Base-by-base conservation (phyloP, 257 asterid species). In the Paraleonurus japonicus region DNA sequence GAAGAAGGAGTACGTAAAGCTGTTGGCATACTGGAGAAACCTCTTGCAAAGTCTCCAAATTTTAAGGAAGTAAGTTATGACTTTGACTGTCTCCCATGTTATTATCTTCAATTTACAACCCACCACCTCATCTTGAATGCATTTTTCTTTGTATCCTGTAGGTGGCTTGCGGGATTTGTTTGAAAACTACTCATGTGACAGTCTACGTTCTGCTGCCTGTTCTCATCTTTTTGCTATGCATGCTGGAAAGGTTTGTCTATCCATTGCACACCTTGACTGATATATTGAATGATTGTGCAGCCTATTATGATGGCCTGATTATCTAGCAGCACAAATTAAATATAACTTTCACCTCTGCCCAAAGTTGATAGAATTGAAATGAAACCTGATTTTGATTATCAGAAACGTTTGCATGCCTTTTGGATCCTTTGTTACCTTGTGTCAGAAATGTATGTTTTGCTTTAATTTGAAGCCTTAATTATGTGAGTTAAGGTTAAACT, bases 161-260 rank as follows among this genome's bases (percentile, higher is more conserved):
- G 97, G 81, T 88, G 70, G 75, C 80, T 26, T 92, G 97, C 58
- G 92, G 93, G 65, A 94, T 94, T 81, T 94, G 99, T 77, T 94
- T 91, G 99, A 94, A 61, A 73, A 66, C 74, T 84, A 64, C 79
- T 12, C 82, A 10, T 26, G 24, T 60, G 75, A 80, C 60, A 69
- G 37, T 67, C 80, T 94, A 45, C 80, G 73, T 12, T 74, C 92
- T 20, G 87, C 77, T 48, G 84, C 87, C 5, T 94, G 99, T 61
- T 83, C 85, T 70, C 99, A 94, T 84, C 92, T 84, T 65, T 84
- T 75, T 94, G 98, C 70, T 85, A 70, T 37, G 76, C 82, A 24
- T 94, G 99, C 83, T 94, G 98, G 99, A 81, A 75, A 87, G 93
- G 95, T 80, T 76, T 75, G 83, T 76, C 43, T 74, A 67, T 51